Evolutionary conservation across 768 basidiomycete genomes (phyloP).

Genomic region (Dentipellis sp.): DNA sequence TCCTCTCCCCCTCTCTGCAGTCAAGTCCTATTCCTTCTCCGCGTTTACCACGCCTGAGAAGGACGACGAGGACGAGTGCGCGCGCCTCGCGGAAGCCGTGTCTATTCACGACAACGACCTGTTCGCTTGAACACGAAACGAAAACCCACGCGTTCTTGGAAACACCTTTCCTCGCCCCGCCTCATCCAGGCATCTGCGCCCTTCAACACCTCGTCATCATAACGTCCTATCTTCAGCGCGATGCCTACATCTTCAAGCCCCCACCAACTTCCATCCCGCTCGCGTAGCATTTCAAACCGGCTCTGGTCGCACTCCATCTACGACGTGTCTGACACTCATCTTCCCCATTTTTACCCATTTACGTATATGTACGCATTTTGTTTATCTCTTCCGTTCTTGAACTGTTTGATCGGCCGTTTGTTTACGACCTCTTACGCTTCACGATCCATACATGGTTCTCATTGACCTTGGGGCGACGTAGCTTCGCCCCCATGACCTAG

Average conservation of each 20-base stretch:
- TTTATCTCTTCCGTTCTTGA: neutral
- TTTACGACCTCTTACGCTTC: neutral
- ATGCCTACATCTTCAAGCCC: no score
- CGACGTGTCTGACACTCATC: no score
- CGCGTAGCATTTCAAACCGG: no score
- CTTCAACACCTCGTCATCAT: neutral
- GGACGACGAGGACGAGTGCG: neutral
- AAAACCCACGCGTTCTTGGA: constrained; percentile 1
- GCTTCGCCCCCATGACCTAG: neutral
- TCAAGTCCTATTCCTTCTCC: constrained; percentile 1
- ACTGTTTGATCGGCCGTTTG: neutral
- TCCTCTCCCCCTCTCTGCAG: constrained; percentile 1
- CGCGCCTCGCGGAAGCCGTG: constrained; percentile 2
- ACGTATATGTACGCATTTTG: no score
- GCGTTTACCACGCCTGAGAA: constrained; percentile 1
- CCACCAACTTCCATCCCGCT: no score
- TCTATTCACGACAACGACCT: constrained; percentile 12
- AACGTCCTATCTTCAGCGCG: neutral
- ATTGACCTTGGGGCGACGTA: neutral
- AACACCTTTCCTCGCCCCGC: constrained; percentile 1
- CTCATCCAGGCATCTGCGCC: neutral
- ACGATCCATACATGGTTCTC: neutral
- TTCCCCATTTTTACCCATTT: no score
- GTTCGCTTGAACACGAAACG: constrained; percentile 10
- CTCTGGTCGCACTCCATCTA: no score